Evolutionary conservation across 306 rosid genomes (phyloP).

Genomic region (Argentina anserina): DNA sequence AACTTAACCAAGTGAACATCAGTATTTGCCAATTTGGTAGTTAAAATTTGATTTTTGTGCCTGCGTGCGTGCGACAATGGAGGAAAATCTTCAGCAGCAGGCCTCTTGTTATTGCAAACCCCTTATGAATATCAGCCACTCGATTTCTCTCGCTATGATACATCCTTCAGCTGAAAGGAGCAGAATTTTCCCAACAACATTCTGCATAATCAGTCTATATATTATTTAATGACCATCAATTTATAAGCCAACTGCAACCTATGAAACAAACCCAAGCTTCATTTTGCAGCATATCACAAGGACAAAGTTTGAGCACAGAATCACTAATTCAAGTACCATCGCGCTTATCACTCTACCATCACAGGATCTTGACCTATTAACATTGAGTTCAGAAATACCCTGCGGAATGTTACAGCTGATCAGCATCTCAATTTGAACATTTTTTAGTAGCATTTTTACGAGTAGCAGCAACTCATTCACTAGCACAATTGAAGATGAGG

Average conservation of each 20-base stretch:
- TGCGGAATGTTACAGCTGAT: not conserved
- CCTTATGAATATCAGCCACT: not conserved
- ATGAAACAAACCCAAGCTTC: not conserved
- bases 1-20: not conserved
- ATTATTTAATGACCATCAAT: not conserved
- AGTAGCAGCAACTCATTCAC: not conserved
- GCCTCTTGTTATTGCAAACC: not conserved
- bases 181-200: not conserved
- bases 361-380: not conserved
- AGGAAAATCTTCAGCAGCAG: constrained; percentile 2
- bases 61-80: too few relatives aligned
- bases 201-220: not conserved
- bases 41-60: too few relatives aligned
- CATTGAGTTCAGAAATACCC: not conserved
- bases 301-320: not conserved
- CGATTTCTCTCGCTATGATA: too few relatives aligned
- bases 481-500: not conserved
- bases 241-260: not conserved
- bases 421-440: not conserved
- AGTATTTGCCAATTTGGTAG: not conserved
- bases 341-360: not conserved
- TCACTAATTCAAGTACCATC: not conserved
- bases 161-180: not conserved
- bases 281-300: not conserved
- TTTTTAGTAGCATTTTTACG: not conserved